Conservation (phyloP, 2,329 filamentous ascomycete species). For the Trichoderma polysporum region DNA sequence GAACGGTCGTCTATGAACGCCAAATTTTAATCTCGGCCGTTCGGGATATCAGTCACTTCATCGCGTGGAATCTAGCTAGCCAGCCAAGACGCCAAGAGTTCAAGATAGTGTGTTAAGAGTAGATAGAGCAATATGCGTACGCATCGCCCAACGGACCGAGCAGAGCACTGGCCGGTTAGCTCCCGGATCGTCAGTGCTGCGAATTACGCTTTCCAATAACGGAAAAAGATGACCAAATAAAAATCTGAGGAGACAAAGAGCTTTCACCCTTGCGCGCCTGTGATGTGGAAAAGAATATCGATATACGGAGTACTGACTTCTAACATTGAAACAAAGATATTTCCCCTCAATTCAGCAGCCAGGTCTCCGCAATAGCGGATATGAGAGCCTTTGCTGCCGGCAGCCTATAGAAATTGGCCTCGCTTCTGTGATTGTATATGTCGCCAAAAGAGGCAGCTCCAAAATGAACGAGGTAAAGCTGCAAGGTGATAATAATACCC, state of each 20-base stretch:
- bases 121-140: not conserved
- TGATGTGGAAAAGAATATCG: not conserved
- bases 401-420: not conserved
- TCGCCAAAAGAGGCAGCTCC: not conserved
- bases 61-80: not conserved
- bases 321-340: not conserved
- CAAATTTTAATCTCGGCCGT: not conserved
- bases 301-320: not conserved
- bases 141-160: not conserved
- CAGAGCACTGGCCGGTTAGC: not conserved
- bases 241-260: not conserved
- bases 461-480: not conserved
- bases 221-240: not conserved
- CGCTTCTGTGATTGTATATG: not conserved
- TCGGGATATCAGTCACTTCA: not conserved
- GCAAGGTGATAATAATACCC: not conserved
- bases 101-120: not conserved
- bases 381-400: not conserved
- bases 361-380: not conserved
- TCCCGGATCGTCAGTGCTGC: slow-evolving; percentile 2
- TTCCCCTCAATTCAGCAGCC: not conserved
- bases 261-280: not conserved
- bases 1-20: not conserved
- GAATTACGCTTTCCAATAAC: no score
- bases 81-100: not conserved